A percentile compares a stretch with the other conserved stretches of the same genome.
These are phyloP conservation scores for Blastomyces parvus DNA, from an alignment of 2,329 filamentous ascomycete genomes.

Conservation along the genomic window DNA sequence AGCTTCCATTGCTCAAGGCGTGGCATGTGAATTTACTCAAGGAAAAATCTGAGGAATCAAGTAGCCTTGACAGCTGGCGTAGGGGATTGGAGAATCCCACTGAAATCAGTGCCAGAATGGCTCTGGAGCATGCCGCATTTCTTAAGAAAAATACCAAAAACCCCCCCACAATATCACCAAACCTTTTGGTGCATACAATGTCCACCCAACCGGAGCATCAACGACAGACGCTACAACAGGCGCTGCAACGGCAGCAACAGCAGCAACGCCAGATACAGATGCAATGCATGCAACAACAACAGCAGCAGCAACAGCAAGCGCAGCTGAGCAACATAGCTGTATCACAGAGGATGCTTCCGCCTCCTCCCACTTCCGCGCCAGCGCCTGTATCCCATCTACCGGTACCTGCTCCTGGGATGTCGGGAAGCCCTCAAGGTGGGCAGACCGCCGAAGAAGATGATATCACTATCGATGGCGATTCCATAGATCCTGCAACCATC, in stretches of 20 bases:
- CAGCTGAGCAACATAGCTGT: slow-evolving; percentile 1
- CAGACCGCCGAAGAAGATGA: slow-evolving; percentile 13
- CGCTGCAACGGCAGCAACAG: neutral
- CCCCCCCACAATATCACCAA: neutral
- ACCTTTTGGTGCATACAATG: neutral
- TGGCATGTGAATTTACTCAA: slow-evolving; percentile 48
- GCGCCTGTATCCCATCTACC: neutral
- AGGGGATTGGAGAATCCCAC: slow-evolving; percentile 12
- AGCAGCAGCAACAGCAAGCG: neutral
- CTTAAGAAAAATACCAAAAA: neutral
- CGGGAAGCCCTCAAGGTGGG: slow-evolving; percentile 7
- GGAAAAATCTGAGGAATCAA: slow-evolving; percentile 18
- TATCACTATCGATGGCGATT: slow-evolving; percentile 5
- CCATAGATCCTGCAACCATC: slow-evolving; percentile 9
- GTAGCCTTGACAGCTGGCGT: slow-evolving; percentile 16
- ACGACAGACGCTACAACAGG: slow-evolving; percentile 7
- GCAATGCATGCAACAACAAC: neutral
- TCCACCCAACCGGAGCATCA: neutral
- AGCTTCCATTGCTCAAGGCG: slow-evolving; percentile 45
- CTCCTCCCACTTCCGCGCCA: neutral
- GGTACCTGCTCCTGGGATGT: neutral
- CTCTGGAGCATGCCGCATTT: neutral
- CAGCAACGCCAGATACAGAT: slow-evolving; percentile 1
- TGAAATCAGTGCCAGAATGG: slow-evolving; percentile 12
- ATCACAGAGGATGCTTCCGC: slow-evolving; percentile 2